These are phyloP conservation scores for Chamaenerion angustifolium DNA, from an alignment of 345 rosid species.

Conservation along the genomic window DNA sequence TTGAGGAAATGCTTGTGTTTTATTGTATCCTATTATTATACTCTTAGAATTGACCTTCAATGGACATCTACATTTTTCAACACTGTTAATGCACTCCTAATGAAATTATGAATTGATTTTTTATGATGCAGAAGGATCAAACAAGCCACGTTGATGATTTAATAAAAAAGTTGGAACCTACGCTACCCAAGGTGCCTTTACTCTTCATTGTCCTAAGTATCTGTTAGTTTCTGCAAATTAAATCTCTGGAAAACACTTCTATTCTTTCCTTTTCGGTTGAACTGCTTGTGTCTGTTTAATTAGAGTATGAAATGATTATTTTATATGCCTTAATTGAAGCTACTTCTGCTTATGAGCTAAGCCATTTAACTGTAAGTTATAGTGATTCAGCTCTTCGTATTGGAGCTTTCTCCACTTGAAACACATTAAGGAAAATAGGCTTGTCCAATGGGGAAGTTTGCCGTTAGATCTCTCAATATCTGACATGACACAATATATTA, in stretches of 20 bases:
- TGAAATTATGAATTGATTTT: neutral
- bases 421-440: too few relatives aligned
- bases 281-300: neutral
- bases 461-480: too few relatives aligned
- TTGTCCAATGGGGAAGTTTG: too few relatives aligned
- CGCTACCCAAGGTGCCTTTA: constrained; percentile 39
- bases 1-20: too few relatives aligned
- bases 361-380: too few relatives aligned
- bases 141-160: constrained; percentile 32
- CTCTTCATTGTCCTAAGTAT: neutral
- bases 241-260: neutral
- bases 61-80: neutral
- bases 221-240: neutral
- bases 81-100: neutral
- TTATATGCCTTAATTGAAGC: too few relatives aligned
- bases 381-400: too few relatives aligned
- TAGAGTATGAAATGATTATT: neutral
- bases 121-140: constrained; percentile 31
- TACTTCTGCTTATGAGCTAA: too few relatives aligned
- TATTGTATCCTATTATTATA: neutral
- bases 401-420: too few relatives aligned
- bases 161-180: constrained; percentile 30
- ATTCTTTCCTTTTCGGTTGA: neutral
- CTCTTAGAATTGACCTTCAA: neutral
- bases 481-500: too few relatives aligned